Conservation (phyloP, 2,329 filamentous ascomycete species). For the Trichoderma atroviride region DNA sequence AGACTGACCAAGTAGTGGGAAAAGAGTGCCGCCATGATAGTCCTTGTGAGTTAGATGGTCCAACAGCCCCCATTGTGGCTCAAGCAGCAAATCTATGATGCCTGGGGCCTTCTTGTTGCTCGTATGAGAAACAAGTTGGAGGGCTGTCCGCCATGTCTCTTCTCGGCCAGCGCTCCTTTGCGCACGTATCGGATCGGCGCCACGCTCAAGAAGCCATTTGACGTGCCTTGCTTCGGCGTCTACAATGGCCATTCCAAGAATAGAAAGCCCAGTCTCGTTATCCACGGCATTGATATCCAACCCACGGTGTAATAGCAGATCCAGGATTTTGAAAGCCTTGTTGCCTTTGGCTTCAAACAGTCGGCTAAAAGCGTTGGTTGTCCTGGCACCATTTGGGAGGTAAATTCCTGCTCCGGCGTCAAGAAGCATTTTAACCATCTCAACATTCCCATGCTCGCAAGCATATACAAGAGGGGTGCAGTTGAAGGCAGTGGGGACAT, state of each 20-base stretch:
- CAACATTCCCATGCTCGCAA: constrained; percentile 26
- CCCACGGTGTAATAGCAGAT: constrained; percentile 30
- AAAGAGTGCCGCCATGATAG: constrained; percentile 26
- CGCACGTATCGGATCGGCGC: constrained; percentile 31
- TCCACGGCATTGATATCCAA: constrained; percentile 30
- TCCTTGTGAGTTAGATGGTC: constrained; percentile 29
- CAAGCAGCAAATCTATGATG: constrained; percentile 29
- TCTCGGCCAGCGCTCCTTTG: constrained; percentile 18
- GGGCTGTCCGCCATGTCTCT: constrained; percentile 29
- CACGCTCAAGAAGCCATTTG: constrained; percentile 31
- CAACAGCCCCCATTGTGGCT: constrained; percentile 28
- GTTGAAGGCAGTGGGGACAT: constrained; percentile 24
- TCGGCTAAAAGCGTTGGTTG: constrained; percentile 26
- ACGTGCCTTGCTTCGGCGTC: constrained; percentile 28
- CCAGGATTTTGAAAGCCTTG: constrained; percentile 25
- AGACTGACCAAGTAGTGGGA: constrained; percentile 12
- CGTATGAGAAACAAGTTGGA: constrained; percentile 22
- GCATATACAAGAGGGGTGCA: constrained; percentile 30
- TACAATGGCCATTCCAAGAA: constrained; percentile 29
- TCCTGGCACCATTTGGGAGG: constrained; percentile 1
- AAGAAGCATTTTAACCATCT: constrained; percentile 30
- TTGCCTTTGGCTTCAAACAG: constrained; percentile 21
- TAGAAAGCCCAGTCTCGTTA: constrained; percentile 27
- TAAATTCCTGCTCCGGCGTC: constrained; percentile 30
- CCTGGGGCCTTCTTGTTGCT: constrained; percentile 1